Conservation (phyloP, 2,329 filamentous ascomycete species). For the Xylaria sp. region DNA sequence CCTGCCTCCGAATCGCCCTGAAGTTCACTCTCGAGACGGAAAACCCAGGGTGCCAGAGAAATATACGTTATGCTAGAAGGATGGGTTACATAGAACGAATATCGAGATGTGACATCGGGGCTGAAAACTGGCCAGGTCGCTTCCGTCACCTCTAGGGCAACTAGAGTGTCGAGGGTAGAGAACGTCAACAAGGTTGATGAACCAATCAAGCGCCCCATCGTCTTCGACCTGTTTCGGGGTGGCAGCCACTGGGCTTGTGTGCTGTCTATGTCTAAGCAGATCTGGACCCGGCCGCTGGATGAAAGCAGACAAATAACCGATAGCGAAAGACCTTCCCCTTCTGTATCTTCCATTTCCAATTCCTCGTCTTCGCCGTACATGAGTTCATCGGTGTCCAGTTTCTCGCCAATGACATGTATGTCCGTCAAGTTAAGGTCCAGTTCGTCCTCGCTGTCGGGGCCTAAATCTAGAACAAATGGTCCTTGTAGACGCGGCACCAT, state of each 20-base stretch:
- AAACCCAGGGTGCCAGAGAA: slow-evolving; percentile 71
- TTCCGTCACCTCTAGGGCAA: slow-evolving; percentile 62
- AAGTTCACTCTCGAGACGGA: slow-evolving; percentile 70
- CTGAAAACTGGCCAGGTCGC: slow-evolving; percentile 72
- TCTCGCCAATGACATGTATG: slow-evolving; percentile 70
- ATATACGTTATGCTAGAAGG: slow-evolving; percentile 68
- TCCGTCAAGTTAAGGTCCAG: slow-evolving; percentile 67
- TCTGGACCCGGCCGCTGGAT: slow-evolving; percentile 67
- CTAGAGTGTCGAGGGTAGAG: slow-evolving; percentile 70
- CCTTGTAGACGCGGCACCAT: slow-evolving; percentile 69
- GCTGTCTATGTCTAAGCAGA: slow-evolving; percentile 70
- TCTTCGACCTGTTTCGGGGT: slow-evolving; percentile 62
- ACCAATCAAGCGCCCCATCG: slow-evolving; percentile 52
- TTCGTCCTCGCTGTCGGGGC: slow-evolving; percentile 65
- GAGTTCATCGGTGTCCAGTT: slow-evolving; percentile 67
- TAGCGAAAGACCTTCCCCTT: slow-evolving; percentile 69
- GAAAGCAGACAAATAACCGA: slow-evolving; percentile 69
- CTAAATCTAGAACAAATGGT: slow-evolving; percentile 67
- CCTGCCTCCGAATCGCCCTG: slow-evolving; percentile 65
- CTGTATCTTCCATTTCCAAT: slow-evolving; percentile 64
- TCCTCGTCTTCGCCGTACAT: slow-evolving; percentile 74
- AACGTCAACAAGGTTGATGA: slow-evolving; percentile 66
- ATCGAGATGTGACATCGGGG: slow-evolving; percentile 68
- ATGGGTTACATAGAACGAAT: slow-evolving; percentile 71
- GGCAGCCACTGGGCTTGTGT: slow-evolving; percentile 74